A percentile compares a stretch with the other conserved stretches of the same genome.
These are phyloP conservation scores for Bothriochloa decipiens DNA, from an alignment of 176 grass and related monocot genomes.

Conservation along the genomic window DNA sequence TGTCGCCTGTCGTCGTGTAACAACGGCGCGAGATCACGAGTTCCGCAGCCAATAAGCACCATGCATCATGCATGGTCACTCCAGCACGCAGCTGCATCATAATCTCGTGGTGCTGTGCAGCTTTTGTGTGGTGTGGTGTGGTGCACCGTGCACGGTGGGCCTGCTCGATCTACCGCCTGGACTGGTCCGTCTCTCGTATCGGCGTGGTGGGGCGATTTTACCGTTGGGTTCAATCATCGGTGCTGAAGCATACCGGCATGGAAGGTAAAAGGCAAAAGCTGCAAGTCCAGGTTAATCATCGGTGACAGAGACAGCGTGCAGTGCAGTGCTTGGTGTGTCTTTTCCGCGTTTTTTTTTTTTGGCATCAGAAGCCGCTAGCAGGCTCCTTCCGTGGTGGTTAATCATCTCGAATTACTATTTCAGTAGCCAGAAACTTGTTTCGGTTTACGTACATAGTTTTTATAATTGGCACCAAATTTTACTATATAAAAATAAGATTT, in stretches of 20 bases:
- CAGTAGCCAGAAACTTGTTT: no score
- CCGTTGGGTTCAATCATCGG: slow-evolving; percentile 19
- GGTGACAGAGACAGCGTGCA: slow-evolving; percentile 34
- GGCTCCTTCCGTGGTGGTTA: no score
- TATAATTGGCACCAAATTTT: no score
- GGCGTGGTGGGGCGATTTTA: not conserved
- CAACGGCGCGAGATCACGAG: not conserved
- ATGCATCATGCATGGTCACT: not conserved
- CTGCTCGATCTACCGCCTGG: no score
- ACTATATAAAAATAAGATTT: no score
- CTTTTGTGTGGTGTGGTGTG: no score
- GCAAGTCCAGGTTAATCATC: slow-evolving; percentile 27
- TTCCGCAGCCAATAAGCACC: not conserved
- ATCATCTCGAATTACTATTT: no score
- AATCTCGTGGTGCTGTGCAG: not conserved
- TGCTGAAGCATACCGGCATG: not conserved
- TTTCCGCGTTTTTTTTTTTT: slow-evolving; percentile 6
- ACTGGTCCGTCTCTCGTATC: no score
- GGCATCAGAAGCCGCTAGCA: not conserved
- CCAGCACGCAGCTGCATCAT: not conserved
- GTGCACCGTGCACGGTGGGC: no score
- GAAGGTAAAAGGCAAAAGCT: slow-evolving; percentile 22
- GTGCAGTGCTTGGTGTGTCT: not conserved
- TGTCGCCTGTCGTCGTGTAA: not conserved
- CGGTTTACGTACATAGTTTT: no score